Conservation (phyloP, 768 basidiomycete species). For the Porphyrellus cyaneotinctus region DNA sequence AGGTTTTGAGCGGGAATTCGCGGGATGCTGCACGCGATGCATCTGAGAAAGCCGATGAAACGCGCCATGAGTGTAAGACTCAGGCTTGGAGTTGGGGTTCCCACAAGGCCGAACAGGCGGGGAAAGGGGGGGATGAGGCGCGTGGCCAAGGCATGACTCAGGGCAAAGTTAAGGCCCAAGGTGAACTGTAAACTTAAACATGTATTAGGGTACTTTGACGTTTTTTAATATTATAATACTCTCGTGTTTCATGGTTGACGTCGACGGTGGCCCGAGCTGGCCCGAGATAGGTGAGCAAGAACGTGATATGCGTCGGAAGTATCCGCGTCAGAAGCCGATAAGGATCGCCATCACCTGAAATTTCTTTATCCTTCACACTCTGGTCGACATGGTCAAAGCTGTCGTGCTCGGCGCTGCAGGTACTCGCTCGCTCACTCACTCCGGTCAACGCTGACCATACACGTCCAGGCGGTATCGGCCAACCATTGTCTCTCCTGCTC, state of each 20-base stretch:
- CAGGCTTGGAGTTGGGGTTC: slow-evolving; percentile 15
- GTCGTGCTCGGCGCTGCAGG: slow-evolving; percentile 97
- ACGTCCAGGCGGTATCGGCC: slow-evolving; percentile 85
- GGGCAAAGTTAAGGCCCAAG: not conserved
- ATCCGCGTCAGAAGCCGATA: slow-evolving; percentile 16
- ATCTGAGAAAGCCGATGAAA: slow-evolving; percentile 31
- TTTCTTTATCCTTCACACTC: not conserved
- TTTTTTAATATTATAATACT: not conserved
- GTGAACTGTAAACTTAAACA: not conserved
- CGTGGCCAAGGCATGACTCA: slow-evolving; percentile 9
- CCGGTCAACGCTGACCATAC: slow-evolving; percentile 1
- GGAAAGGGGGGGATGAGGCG: slow-evolving; percentile 25
- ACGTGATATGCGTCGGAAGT: slow-evolving; percentile 10
- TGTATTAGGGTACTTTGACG: not conserved
- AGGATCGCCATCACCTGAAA: slow-evolving; percentile 2
- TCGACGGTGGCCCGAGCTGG: not conserved
- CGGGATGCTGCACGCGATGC: slow-evolving; percentile 21
- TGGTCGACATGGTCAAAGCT: slow-evolving; percentile 52
- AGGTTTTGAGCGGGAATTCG: slow-evolving; percentile 40
- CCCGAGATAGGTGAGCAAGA: not conserved
- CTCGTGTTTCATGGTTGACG: not conserved
- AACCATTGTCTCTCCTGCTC: slow-evolving; percentile 89
- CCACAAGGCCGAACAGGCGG: slow-evolving; percentile 25
- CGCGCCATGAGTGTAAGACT: slow-evolving; percentile 13
- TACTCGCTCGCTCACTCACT: slow-evolving; percentile 27